Evolutionary conservation across 257 asterid species (phyloP).

Genomic region (Knoxia roxburghii): DNA sequence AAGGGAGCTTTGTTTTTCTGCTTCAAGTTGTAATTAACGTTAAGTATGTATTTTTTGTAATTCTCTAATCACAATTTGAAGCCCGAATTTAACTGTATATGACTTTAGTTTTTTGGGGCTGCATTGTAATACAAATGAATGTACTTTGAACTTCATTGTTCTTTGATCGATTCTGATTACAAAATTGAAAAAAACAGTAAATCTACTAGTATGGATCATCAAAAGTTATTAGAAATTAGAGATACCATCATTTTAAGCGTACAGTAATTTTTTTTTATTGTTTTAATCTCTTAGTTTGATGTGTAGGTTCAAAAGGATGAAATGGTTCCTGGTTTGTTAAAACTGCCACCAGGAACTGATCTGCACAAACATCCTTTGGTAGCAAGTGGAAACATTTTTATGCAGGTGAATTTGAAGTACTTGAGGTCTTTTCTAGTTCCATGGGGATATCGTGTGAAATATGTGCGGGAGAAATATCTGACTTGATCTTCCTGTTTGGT

Average conservation of each 20-base stretch:
- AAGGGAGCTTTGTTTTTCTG: no score
- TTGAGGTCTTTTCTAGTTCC: not conserved
- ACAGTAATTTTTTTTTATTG: not conserved
- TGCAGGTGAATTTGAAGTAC: conserved; percentile 56
- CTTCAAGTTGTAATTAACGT: not conserved
- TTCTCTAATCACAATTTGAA: not conserved
- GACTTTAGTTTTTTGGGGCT: not conserved
- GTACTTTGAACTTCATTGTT: not conserved
- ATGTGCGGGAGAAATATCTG: not conserved
- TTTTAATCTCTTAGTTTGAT: conserved; percentile 9
- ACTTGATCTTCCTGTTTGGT: not conserved
- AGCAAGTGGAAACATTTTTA: conserved; percentile 52
- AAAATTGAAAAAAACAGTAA: not conserved
- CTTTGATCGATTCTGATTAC: not conserved
- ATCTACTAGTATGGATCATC: not conserved
- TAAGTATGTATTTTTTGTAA: not conserved
- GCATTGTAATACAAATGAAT: not conserved
- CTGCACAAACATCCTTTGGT: conserved; percentile 87
- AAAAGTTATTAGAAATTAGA: not conserved
- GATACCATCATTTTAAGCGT: not conserved
- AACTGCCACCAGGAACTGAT: conserved; percentile 84
- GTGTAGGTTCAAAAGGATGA: conserved; percentile 69
- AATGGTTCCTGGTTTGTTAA: conserved; percentile 61
- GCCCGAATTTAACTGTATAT: not conserved
- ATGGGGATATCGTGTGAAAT: no score